phyloP scores from a whole-genome alignment of 2,329 filamentous ascomycete genomes.

The Fusarium tricinctum region DNA sequence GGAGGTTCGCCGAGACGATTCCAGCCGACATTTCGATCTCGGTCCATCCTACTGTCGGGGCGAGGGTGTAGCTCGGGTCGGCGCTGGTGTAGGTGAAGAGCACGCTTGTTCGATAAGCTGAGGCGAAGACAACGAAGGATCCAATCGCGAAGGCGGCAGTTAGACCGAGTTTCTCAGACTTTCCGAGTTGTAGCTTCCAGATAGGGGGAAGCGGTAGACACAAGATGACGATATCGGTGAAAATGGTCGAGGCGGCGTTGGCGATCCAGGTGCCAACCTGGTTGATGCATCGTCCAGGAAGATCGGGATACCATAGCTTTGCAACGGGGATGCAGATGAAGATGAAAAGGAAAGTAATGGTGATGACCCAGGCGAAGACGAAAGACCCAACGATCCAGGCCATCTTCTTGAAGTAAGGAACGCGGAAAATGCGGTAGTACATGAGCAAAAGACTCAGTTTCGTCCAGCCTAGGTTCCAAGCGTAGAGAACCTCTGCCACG shows the following conservation, averaged over 20 bases:
- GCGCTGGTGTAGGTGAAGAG: conserved; percentile 59
- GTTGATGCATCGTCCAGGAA: conserved; percentile 64
- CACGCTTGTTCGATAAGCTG: conserved; percentile 62
- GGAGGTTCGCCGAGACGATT: conserved; percentile 67
- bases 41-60: conserved; percentile 63
- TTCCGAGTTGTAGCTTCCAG: conserved; percentile 60
- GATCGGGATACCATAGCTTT: conserved; percentile 62
- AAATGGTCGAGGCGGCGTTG: conserved; percentile 63
- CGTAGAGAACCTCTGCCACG: conserved; percentile 63
- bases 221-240: conserved; percentile 62
- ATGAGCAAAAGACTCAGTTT: conserved; percentile 65
- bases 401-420: conserved; percentile 59
- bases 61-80: conserved; percentile 63
- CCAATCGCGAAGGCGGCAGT: conserved; percentile 61
- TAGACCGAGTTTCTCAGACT: conserved; percentile 59
- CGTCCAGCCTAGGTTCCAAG: conserved; percentile 63
- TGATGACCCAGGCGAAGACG: conserved; percentile 62
- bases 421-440: conserved; percentile 67
- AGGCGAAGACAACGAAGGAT: conserved; percentile 64
- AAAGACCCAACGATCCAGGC: conserved; percentile 59
- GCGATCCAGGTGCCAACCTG: conserved; percentile 65
- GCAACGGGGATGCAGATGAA: conserved; percentile 66
- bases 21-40: conserved; percentile 64
- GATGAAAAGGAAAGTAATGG: conserved; percentile 63
- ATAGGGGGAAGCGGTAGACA: conserved; percentile 61